Percentiles rank a stretch among this genome's conserved stretches.
phyloP scores from a whole-genome alignment of 139 green algal genomes.

The Chlorella sp. region DNA sequence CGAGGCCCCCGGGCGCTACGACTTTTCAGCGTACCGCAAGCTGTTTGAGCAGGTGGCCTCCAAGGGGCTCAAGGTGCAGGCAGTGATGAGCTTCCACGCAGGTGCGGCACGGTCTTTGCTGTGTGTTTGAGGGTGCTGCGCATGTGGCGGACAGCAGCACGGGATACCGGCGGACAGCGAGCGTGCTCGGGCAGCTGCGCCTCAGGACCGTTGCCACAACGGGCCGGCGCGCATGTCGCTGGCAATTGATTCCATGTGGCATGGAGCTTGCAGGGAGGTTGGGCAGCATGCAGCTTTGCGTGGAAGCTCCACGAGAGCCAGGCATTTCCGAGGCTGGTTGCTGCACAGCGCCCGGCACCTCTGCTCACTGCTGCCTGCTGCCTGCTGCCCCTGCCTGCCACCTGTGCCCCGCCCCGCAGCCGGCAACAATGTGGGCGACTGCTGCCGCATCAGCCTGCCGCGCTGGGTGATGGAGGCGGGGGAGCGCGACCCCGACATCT shows the following conservation, averaged over 20 bases:
- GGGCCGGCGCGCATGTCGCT: no score
- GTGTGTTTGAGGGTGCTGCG: no score
- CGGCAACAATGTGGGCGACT: conserved; percentile 92
- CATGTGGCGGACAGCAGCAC: no score
- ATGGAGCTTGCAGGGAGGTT: no score
- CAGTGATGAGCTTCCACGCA: conserved; percentile 94
- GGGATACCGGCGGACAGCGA: no score
- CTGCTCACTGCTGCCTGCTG: neutral
- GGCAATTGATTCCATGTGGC: no score
- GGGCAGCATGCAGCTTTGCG: no score
- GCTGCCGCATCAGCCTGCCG: conserved; percentile 92
- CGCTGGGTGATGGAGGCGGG: conserved; percentile 94
- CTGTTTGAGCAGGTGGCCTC: conserved; percentile 68
- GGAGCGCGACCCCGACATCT: conserved; percentile 92
- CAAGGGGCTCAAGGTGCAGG: conserved; percentile 79
- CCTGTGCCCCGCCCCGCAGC: conserved; percentile 42
- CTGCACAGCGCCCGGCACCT: no score
- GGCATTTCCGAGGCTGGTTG: no score
- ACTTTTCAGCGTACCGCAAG: conserved; percentile 85
- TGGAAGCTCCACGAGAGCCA: no score
- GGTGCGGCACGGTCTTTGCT: conserved; percentile 46
- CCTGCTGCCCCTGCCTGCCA: neutral
- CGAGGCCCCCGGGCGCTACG: conserved; percentile 75
- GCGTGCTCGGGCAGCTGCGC: no score
- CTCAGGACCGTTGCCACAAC: no score